A percentile compares a stretch with the other conserved stretches of the same genome.
Evolutionary conservation across 176 grass and related monocot species (phyloP).

Genomic region (Phragmites australis): DNA sequence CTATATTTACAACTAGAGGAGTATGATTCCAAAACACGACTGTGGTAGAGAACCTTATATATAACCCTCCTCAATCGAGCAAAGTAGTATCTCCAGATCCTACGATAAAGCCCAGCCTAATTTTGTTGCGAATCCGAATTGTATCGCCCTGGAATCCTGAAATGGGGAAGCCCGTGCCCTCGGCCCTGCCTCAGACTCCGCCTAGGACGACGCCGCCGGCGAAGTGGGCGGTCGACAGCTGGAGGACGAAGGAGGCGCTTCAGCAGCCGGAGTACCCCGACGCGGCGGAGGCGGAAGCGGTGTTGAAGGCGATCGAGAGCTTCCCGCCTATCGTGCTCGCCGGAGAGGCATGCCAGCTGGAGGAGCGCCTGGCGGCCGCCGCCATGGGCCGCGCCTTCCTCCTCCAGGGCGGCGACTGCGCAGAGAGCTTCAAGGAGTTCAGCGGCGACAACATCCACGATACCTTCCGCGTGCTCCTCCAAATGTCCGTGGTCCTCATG

Average conservation of each 20-base stretch:
- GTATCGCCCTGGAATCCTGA: too few relatives aligned
- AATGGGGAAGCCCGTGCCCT: too few relatives aligned
- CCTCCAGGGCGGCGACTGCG: conserved; percentile 70
- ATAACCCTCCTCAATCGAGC: too few relatives aligned
- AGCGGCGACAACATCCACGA: conserved; percentile 52
- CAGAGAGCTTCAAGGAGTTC: conserved; percentile 69
- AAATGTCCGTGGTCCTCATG: conserved; percentile 49
- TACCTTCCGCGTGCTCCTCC: conserved; percentile 46
- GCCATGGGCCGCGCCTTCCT: conserved; percentile 58
- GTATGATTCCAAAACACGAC: too few relatives aligned
- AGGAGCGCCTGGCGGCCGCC: conserved; percentile 55
- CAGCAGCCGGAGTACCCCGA: conserved; percentile 47
- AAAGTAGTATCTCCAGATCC: too few relatives aligned
- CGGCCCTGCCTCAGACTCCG: too few relatives aligned
- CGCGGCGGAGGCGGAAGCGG: conserved; percentile 2
- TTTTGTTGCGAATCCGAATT: too few relatives aligned
- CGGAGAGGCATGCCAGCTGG: conserved; percentile 47
- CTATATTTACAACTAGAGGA: too few relatives aligned
- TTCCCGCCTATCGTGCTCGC: conserved; percentile 43
- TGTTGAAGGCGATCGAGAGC: neutral
- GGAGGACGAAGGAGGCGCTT: conserved; percentile 32
- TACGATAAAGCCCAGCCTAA: too few relatives aligned
- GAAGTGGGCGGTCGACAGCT: conserved; percentile 35
- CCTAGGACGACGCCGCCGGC: too few relatives aligned
- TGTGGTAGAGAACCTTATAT: too few relatives aligned